Conservation (phyloP, 2,329 filamentous ascomycete species). For the Penicillium sp. region DNA sequence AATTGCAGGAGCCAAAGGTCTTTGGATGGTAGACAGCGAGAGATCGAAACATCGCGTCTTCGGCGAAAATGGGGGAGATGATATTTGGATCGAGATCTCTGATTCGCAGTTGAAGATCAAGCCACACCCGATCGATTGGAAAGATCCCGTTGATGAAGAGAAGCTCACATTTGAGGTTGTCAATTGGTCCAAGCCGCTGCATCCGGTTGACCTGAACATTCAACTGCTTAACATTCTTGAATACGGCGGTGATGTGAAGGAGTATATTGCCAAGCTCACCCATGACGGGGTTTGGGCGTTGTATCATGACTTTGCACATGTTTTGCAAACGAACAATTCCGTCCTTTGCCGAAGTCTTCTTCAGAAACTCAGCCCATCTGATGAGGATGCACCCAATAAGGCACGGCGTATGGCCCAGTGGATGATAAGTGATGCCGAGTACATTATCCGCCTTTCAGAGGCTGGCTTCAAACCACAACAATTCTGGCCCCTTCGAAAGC, state of each 20-base stretch:
- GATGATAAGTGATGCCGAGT: conserved; percentile 32
- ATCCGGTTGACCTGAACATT: conserved; percentile 48
- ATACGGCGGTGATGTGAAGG: conserved; percentile 46
- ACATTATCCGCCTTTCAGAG: conserved; percentile 38
- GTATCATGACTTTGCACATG: conserved; percentile 33
- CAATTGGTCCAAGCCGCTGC: conserved; percentile 44
- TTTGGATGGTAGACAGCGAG: conserved; percentile 54
- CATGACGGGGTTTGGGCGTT: conserved; percentile 34
- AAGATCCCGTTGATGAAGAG: conserved; percentile 34
- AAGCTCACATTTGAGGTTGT: conserved; percentile 56
- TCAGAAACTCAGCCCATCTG: conserved; percentile 29
- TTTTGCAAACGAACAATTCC: conserved; percentile 35
- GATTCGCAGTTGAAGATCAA: conserved; percentile 57
- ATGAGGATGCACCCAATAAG: conserved; percentile 22
- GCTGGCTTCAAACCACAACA: conserved; percentile 46
- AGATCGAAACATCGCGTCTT: conserved; percentile 21
- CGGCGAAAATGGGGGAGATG: conserved; percentile 15
- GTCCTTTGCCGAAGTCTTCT: conserved; percentile 36
- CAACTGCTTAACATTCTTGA: conserved; percentile 54
- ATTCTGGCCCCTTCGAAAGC: conserved; percentile 40
- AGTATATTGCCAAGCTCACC: conserved; percentile 43
- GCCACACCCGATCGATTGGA: conserved; percentile 36
- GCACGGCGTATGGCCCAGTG: conserved; percentile 34
- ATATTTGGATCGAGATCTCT: conserved; percentile 54
- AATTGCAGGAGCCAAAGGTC: conserved; percentile 57